Conservation (phyloP, 495 filamentous ascomycete species). For the Acidomyces sp. region DNA sequence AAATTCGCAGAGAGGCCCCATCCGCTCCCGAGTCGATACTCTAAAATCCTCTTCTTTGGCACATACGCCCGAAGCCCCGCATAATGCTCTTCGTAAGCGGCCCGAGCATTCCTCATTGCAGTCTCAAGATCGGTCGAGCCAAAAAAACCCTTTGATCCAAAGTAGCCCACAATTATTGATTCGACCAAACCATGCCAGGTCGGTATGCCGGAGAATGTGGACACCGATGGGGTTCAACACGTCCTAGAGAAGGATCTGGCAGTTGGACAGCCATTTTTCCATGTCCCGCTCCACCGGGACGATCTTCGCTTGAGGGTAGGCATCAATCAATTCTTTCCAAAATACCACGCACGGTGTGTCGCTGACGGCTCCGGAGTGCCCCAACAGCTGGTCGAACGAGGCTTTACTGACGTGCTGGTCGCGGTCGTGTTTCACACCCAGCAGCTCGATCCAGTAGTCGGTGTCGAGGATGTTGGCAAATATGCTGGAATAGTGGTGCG, state of each 20-base stretch:
- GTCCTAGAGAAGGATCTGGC: slow-evolving; percentile 2
- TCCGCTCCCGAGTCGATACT: slow-evolving; percentile 13
- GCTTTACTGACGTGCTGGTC: slow-evolving; percentile 1
- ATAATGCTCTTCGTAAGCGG: slow-evolving; percentile 14
- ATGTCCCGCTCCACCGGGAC: slow-evolving; percentile 31
- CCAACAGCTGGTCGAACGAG: slow-evolving; percentile 16
- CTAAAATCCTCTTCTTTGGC: slow-evolving; percentile 11
- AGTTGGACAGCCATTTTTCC: slow-evolving; percentile 31
- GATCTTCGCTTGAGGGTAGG: slow-evolving; percentile 29
- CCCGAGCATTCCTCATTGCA: slow-evolving; percentile 9
- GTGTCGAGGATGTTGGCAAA: slow-evolving; percentile 6
- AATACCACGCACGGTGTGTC: slow-evolving; percentile 8
- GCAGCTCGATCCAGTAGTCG: slow-evolving; percentile 11
- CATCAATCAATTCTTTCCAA: slow-evolving; percentile 8
- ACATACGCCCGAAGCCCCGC: slow-evolving; percentile 7
- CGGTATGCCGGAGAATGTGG: slow-evolving; percentile 1
- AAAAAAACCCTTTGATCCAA: slow-evolving; percentile 4
- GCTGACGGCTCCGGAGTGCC: slow-evolving; percentile 10
- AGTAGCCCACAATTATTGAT: slow-evolving; percentile 2
- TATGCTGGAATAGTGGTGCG: slow-evolving; percentile 15
- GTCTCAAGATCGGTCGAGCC: neutral
- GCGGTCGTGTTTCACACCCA: slow-evolving; percentile 6
- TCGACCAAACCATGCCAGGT: slow-evolving; percentile 10
- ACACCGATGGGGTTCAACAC: slow-evolving; percentile 1
- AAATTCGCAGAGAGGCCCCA: slow-evolving; percentile 21